phyloP scores from a whole-genome alignment of 768 basidiomycete species.

The Auricularia cornea region DNA sequence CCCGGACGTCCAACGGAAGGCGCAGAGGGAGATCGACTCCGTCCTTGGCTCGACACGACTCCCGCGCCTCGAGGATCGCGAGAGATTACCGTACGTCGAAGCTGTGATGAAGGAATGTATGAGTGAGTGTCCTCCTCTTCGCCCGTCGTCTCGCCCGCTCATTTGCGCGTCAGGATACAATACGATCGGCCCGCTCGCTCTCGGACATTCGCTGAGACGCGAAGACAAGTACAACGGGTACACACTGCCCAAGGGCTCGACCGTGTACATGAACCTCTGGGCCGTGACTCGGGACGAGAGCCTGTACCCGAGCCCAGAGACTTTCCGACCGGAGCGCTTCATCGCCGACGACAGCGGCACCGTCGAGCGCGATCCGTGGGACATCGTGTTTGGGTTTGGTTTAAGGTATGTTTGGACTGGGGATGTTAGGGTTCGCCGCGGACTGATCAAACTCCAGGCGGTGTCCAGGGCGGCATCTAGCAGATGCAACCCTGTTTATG shows the following conservation, averaged over 20 bases:
- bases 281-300: not conserved
- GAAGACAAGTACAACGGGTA: conserved; percentile 8
- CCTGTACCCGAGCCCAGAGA: not conserved
- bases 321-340: conserved; percentile 3
- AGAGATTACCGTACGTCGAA: conserved; percentile 15
- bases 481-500: conserved; percentile 7
- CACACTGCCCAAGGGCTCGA: conserved; percentile 12
- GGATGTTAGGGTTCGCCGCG: not conserved
- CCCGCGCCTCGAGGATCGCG: conserved; percentile 12
- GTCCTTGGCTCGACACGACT: conserved; percentile 13
- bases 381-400: conserved; percentile 4
- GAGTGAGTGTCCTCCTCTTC: conserved; percentile 1
- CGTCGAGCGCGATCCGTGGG: not conserved
- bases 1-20: conserved; percentile 16
- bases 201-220: not conserved
- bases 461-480: conserved; percentile 8
- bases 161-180: not conserved
- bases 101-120: conserved; percentile 17
- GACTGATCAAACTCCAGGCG: conserved; percentile 3
- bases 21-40: conserved; percentile 17
- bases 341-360: not conserved
- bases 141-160: no score
- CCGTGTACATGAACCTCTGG: not conserved
- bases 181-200: not conserved
- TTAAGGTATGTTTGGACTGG: not conserved